Evolutionary conservation across 331 rosid species (phyloP).

Genomic region (Malus hybrid): DNA sequence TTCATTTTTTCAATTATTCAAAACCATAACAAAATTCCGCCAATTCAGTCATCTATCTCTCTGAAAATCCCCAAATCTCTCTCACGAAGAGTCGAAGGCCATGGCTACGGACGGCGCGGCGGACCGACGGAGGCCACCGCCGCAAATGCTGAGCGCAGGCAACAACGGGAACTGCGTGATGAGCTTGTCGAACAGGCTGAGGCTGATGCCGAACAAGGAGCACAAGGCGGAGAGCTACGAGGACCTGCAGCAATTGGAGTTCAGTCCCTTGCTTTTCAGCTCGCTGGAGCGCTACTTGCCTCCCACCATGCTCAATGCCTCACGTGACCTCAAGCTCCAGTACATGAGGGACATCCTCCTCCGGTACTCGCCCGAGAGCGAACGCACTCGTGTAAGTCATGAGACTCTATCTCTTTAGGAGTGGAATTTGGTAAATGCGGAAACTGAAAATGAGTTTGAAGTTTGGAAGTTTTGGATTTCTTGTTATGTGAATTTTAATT

Average conservation of each 20-base stretch:
- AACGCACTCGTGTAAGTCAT: constrained; percentile 58
- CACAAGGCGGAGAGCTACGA: constrained; percentile 78
- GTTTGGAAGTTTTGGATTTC: neutral
- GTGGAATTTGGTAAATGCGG: neutral
- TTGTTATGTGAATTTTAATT: neutral
- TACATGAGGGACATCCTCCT: constrained; percentile 63
- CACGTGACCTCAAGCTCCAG: constrained; percentile 63
- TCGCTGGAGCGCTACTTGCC: constrained; percentile 80
- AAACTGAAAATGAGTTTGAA: neutral
- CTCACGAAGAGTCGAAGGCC: neutral
- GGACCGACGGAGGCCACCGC: constrained; percentile 35
- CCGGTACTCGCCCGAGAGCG: constrained; percentile 59
- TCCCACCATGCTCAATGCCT: constrained; percentile 33
- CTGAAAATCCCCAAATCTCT: neutral
- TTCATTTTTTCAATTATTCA: neutral
- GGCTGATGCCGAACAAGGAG: constrained; percentile 43
- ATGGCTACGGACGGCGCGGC: constrained; percentile 47
- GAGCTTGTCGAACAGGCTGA: constrained; percentile 32
- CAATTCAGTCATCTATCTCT: neutral
- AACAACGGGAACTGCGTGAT: constrained; percentile 32
- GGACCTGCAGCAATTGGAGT: constrained; percentile 53
- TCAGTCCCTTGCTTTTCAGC: constrained; percentile 64
- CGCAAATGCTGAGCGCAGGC: constrained; percentile 20
- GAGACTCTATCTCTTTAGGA: too few species aligned
- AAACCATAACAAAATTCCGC: constrained; percentile 6